Conservation (phyloP, 208 protist species). For the Eutreptiella sp. region DNA sequence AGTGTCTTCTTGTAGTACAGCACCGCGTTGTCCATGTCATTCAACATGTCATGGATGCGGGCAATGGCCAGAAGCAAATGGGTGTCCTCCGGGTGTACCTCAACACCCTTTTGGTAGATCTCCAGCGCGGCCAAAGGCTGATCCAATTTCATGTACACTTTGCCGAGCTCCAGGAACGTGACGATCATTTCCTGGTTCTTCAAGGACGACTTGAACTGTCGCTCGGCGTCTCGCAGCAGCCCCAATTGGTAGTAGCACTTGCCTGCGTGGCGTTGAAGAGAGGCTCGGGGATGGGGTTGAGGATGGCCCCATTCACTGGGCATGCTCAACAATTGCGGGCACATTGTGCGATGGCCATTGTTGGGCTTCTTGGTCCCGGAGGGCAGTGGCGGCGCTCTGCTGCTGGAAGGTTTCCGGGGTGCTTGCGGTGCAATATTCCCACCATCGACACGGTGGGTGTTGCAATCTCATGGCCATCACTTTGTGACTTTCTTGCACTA, state of each 20-base stretch:
- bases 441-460: no score
- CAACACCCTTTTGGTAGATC: conserved; percentile 58
- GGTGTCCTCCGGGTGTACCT: conserved; percentile 72
- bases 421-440: no score
- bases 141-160: conserved; percentile 83
- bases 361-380: no score
- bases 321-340: no score
- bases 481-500: no score
- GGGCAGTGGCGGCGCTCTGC: no score
- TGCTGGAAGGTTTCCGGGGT: no score
- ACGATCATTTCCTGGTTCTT: conserved; percentile 65
- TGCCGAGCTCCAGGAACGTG: conserved; percentile 77
- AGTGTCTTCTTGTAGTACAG: conserved; percentile 70
- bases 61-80: conserved; percentile 73
- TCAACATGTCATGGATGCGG: conserved; percentile 77
- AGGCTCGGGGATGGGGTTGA: no score
- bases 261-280: no score
- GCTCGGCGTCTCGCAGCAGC: conserved; percentile 85
- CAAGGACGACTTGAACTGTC: conserved; percentile 68
- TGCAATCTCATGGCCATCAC: no score
- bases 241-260: conserved; percentile 88
- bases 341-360: no score
- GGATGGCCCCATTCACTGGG: no score
- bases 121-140: conserved; percentile 85
- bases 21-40: conserved; percentile 66